Base-by-base conservation (phyloP, 2,329 filamentous ascomycete genomes). In the Fusarium napiforme region DNA sequence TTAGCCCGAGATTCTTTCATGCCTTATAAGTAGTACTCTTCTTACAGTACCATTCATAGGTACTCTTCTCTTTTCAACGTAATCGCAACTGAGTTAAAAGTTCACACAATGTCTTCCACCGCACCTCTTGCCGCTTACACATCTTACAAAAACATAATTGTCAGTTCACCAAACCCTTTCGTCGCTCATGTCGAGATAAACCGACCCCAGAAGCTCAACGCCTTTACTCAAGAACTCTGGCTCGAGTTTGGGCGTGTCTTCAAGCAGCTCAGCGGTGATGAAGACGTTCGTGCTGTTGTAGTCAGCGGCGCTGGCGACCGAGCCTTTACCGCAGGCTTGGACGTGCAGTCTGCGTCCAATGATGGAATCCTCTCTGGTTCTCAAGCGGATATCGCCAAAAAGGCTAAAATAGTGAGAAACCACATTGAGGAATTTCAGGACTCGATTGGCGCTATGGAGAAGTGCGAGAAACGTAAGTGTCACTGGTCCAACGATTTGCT, bases 171-270 rank as follows among this genome's bases (percentile, higher is more conserved):
- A 1, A 79, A 84, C 42, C 87, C 92, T 78, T 91, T 91, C 84
- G 92, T 98, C 55, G 93, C 92, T n/a, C 94, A 97, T 81, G 93
- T 98, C 67, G 92, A 98, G 83, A 97, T 97, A 84, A 95, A 97
- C 85, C 90, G 95, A 3, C 90, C 95, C 3, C 83, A 90, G 74
- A 97, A 97, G 85, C 85, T 98, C 81, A 98, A 98, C 82, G 91
- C 95, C 73, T 98, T 97, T 82, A 88, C 90, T 74, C 91, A 94
- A 81, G 85, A 89, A 60, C 96, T 98, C 91, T 98, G 95, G 94
- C 85, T 92, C 60, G 94, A 97, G 84, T 87, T 97, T 72, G 89
- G 91, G 62, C 79, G 82, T 18, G 86, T 97, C 75, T 96, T 98
- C 85, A 82, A 85, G 64, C 87, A 88, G 69, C 89, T 98, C 69